Conservation (phyloP, 331 rosid genomes). For the Erythrophleum ivorense region DNA sequence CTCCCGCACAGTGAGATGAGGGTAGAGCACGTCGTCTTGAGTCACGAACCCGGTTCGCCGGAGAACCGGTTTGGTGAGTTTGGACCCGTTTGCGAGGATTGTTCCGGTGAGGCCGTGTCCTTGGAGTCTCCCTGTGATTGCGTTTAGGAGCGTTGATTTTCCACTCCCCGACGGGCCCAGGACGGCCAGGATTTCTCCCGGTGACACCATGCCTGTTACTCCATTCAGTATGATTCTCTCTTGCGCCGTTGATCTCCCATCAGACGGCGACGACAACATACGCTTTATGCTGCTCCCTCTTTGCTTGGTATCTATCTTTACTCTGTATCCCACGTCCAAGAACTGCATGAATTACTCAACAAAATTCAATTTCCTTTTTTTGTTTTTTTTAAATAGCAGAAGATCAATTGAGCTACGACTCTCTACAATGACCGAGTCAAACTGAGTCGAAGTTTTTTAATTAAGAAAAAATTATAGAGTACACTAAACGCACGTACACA, state of each 20-base stretch:
- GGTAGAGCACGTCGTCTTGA: slow-evolving; percentile 84
- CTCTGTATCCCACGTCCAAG: slow-evolving; percentile 67
- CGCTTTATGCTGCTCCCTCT: slow-evolving; percentile 37
- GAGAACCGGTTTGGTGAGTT: slow-evolving; percentile 52
- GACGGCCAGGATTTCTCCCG: slow-evolving; percentile 86
- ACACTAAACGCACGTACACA: too few relatives aligned
- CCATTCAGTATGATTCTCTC: slow-evolving; percentile 68
- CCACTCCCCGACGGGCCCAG: slow-evolving; percentile 96
- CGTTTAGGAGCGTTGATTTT: slow-evolving; percentile 82
- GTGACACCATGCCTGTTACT: slow-evolving; percentile 72
- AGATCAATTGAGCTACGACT: too few relatives aligned
- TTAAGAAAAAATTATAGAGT: too few relatives aligned
- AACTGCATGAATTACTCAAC: slow-evolving; percentile 60
- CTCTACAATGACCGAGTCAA: too few relatives aligned
- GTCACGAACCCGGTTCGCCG: slow-evolving; percentile 81
- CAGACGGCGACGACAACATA: slow-evolving; percentile 43
- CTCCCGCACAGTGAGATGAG: slow-evolving; percentile 83
- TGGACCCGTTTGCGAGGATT: slow-evolving; percentile 64
- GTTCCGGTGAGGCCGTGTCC: slow-evolving; percentile 67
- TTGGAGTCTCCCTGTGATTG: slow-evolving; percentile 68
- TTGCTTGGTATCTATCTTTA: slow-evolving; percentile 51
- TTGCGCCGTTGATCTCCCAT: slow-evolving; percentile 43
- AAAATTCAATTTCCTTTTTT: neutral
- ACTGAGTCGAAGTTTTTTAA: too few relatives aligned
- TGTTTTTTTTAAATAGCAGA: too few relatives aligned